These are phyloP conservation scores for Allantophomopsis lycopodina DNA, from an alignment of 2,329 filamentous ascomycete genomes.

Conservation along the genomic window DNA sequence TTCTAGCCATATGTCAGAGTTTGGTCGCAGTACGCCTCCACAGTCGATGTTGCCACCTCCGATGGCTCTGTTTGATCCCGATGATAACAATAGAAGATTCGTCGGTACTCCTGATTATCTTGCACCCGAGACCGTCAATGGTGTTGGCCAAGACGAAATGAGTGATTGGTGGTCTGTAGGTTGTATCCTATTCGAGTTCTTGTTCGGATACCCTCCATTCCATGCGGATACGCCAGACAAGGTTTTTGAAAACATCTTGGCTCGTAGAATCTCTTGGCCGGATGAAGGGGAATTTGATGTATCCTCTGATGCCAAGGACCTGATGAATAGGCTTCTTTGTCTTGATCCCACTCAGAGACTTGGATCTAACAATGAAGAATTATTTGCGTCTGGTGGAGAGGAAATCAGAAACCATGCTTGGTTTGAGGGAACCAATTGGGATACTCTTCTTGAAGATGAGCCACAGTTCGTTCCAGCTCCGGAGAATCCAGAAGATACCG, in stretches of 20 bases:
- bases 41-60: slow-evolving; percentile 74
- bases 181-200: slow-evolving; percentile 92
- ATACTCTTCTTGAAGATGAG: slow-evolving; percentile 82
- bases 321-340: slow-evolving; percentile 87
- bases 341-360: slow-evolving; percentile 70
- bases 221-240: slow-evolving; percentile 81
- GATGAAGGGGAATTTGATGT: slow-evolving; percentile 67
- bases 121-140: slow-evolving; percentile 91
- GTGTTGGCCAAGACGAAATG: slow-evolving; percentile 89
- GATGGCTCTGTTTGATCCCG: slow-evolving; percentile 89
- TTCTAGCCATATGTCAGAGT: slow-evolving; percentile 23
- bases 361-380: slow-evolving; percentile 75
- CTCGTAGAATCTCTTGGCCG: slow-evolving; percentile 84
- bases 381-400: slow-evolving; percentile 69
- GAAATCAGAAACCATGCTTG: slow-evolving; percentile 85
- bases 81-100: slow-evolving; percentile 84
- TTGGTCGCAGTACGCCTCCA: slow-evolving; percentile 43
- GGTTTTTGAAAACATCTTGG: slow-evolving; percentile 93
- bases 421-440: slow-evolving; percentile 84
- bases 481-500: slow-evolving; percentile 91
- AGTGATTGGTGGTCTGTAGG: slow-evolving; percentile 99
- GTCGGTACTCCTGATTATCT: slow-evolving; percentile 96
- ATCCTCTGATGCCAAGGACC: slow-evolving; percentile 78
- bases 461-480: slow-evolving; percentile 88
- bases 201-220: slow-evolving; percentile 89